A percentile compares a stretch with the other conserved stretches of the same genome.
phyloP scores from a whole-genome alignment of 441 rosid genomes.

The Populus hybrid region DNA sequence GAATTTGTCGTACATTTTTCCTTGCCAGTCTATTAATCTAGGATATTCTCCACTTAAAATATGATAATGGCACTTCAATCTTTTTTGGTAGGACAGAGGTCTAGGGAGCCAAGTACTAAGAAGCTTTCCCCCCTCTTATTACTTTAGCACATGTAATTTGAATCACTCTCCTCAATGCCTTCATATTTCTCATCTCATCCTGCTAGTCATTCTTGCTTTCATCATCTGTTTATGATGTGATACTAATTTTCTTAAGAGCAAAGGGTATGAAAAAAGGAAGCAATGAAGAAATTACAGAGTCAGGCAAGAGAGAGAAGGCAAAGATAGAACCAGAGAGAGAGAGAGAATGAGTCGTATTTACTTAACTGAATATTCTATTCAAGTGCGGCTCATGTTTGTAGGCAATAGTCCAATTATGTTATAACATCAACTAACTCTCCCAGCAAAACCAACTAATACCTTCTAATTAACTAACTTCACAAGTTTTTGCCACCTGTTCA shows the following conservation, averaged over 20 bases:
- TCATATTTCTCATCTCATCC: not conserved
- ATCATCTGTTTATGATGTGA: not conserved
- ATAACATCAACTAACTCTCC: not conserved
- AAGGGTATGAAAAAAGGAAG: not conserved
- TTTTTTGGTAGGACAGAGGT: not conserved
- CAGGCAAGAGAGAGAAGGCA: not conserved
- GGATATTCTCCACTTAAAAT: not conserved
- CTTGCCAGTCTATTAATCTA: not conserved
- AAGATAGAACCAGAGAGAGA: not conserved
- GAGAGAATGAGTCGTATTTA: not conserved
- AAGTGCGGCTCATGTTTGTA: not conserved
- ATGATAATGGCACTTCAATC: not conserved
- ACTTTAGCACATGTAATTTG: not conserved
- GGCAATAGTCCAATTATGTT: not conserved
- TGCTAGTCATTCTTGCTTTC: not conserved
- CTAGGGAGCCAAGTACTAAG: too few species aligned
- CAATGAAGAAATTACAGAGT: not conserved
- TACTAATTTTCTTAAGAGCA: not conserved
- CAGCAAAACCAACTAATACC: not conserved
- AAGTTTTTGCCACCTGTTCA: not conserved
- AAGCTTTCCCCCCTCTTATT: not conserved
- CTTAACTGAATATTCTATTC: not conserved
- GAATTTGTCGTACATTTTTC: slow-evolving; percentile 1
- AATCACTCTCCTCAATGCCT: not conserved
- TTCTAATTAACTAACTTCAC: not conserved